Conservation (phyloP, 805 yeast species). For the Metschnikowia colocasiae region DNA sequence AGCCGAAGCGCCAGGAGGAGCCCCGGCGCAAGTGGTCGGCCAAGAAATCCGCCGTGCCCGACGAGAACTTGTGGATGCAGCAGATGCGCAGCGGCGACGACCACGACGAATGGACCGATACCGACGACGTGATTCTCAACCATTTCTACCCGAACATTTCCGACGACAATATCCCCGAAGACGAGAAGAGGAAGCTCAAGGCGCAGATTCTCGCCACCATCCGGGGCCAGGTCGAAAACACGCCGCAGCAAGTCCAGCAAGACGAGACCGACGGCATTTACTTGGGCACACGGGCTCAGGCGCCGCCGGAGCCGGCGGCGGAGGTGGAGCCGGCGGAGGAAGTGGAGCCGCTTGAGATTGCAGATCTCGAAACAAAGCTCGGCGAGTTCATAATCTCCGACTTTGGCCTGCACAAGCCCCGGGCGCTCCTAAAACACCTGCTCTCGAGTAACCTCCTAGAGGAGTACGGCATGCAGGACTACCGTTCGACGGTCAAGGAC, state of each 20-base stretch:
- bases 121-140: conserved; percentile 38
- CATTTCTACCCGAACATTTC: conserved; percentile 40
- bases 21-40: conserved; percentile 27
- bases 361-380: conserved; percentile 18
- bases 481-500: conserved; percentile 25
- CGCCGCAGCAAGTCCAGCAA: background rate
- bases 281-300: conserved; percentile 23
- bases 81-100: conserved; percentile 6
- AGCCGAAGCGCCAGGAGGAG: conserved; percentile 11
- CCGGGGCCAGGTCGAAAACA: conserved; percentile 4
- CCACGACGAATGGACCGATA: conserved; percentile 40
- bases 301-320: background rate
- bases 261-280: conserved; percentile 32
- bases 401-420: conserved; percentile 18
- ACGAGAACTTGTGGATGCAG: conserved; percentile 11
- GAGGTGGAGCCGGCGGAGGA: conserved; percentile 8
- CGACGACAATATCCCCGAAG: conserved; percentile 29
- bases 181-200: conserved; percentile 35
- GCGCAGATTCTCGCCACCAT: conserved; percentile 28
- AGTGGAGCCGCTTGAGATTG: conserved; percentile 12
- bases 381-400: conserved; percentile 18
- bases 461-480: conserved; percentile 38
- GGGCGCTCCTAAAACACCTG: conserved; percentile 30
- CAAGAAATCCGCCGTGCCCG: conserved; percentile 20
- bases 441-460: conserved; percentile 32